Conservation (phyloP, 1,284 basidiomycete genomes). For the Xerocomus tenax region DNA sequence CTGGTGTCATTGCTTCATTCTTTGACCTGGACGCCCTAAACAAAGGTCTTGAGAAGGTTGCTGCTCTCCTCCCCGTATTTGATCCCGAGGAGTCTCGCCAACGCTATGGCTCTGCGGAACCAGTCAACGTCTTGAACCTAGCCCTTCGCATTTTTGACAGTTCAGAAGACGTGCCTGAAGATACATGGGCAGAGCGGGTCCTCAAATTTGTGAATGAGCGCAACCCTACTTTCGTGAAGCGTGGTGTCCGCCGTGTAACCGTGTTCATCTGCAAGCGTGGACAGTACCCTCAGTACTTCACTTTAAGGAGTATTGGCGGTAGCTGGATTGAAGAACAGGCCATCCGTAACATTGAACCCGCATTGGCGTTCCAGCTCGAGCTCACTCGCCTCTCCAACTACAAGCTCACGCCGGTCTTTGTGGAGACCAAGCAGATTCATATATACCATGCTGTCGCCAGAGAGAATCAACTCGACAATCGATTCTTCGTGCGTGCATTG, state of each 20-base stretch:
- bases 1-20: conserved; percentile 86
- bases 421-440: conserved; percentile 92
- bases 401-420: conserved; percentile 88
- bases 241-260: conserved; percentile 87
- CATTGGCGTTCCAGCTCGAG: conserved; percentile 96
- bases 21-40: conserved; percentile 64
- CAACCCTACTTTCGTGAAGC: conserved; percentile 53
- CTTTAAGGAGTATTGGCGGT: conserved; percentile 70
- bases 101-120: conserved; percentile 64
- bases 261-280: conserved; percentile 87
- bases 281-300: conserved; percentile 93
- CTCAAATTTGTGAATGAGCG: conserved; percentile 69
- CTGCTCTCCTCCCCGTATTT: conserved; percentile 62
- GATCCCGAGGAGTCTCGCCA: conserved; percentile 63
- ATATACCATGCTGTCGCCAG: conserved; percentile 93
- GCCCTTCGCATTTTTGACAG: conserved; percentile 79
- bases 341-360: conserved; percentile 97
- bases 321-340: conserved; percentile 91
- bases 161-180: conserved; percentile 70
- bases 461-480: conserved; percentile 92
- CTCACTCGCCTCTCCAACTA: conserved; percentile 94
- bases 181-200: conserved; percentile 71
- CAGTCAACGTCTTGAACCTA: conserved; percentile 90
- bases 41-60: conserved; percentile 67
- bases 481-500: conserved; percentile 97